These are phyloP conservation scores for Monosporascus sp. DNA, from an alignment of 2,329 filamentous ascomycete species.

Conservation along the genomic window DNA sequence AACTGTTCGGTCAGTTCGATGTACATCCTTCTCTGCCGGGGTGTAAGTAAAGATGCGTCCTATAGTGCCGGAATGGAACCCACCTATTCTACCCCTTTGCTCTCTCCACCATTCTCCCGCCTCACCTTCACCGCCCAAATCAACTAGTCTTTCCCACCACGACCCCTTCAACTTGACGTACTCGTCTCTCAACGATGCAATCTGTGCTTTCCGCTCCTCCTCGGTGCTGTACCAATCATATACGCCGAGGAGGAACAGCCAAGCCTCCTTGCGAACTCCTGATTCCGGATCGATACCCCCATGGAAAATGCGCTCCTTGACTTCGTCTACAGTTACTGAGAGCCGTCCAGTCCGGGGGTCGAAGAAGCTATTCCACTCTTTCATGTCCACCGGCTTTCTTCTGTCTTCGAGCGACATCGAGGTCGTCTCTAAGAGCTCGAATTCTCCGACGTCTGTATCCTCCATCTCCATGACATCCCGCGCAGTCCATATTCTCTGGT, in stretches of 20 bases:
- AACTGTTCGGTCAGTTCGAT: slow-evolving; percentile 90
- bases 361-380: slow-evolving; percentile 91
- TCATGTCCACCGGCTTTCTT: slow-evolving; percentile 68
- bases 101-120: slow-evolving; percentile 96
- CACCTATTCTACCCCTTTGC: slow-evolving; percentile 89
- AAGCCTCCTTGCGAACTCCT: slow-evolving; percentile 91
- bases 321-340: slow-evolving; percentile 78
- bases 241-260: slow-evolving; percentile 88
- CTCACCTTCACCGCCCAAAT: slow-evolving; percentile 72
- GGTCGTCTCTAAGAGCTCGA: slow-evolving; percentile 81
- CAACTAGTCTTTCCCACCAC: slow-evolving; percentile 93
- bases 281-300: slow-evolving; percentile 85
- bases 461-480: slow-evolving; percentile 90
- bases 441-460: slow-evolving; percentile 90
- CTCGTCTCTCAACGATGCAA: slow-evolving; percentile 83
- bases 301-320: slow-evolving; percentile 96
- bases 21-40: slow-evolving; percentile 87
- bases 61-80: slow-evolving; percentile 26
- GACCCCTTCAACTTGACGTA: slow-evolving; percentile 90
- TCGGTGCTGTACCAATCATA: slow-evolving; percentile 88
- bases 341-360: slow-evolving; percentile 69
- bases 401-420: slow-evolving; percentile 70
- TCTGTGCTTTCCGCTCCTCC: slow-evolving; percentile 76
- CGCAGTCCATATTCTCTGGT: slow-evolving; percentile 86
- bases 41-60: slow-evolving; percentile 9